These are phyloP conservation scores for Malus hybrid DNA, from an alignment of 331 rosid species.

Conservation along the genomic window DNA sequence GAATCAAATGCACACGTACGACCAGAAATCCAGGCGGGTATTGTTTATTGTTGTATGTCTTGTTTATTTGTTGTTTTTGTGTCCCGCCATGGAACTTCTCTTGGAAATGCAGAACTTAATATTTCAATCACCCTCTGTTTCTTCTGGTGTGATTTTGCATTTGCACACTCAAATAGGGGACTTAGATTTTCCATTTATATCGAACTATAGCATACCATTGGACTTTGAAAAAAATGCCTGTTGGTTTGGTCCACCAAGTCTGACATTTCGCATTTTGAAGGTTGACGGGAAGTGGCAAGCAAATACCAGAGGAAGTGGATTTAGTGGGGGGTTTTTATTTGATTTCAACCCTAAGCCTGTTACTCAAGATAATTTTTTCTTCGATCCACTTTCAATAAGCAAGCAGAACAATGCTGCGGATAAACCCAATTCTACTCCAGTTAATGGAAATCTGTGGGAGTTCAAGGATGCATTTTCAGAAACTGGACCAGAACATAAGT, in stretches of 20 bases:
- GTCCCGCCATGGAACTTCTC: not conserved
- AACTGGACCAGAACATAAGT: slow-evolving; percentile 28
- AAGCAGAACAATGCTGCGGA: slow-evolving; percentile 17
- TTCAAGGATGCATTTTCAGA: slow-evolving; percentile 36
- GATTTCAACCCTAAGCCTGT: slow-evolving; percentile 36
- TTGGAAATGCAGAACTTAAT: not conserved
- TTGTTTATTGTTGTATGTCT: slow-evolving; percentile 20
- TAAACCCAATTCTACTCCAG: slow-evolving; percentile 13
- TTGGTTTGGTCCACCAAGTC: slow-evolving; percentile 8
- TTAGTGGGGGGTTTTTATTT: slow-evolving; percentile 28
- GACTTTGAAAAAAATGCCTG: not conserved
- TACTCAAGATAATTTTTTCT: slow-evolving; percentile 17
- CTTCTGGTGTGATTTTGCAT: not conserved
- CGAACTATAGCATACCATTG: not conserved
- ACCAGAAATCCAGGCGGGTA: slow-evolving; percentile 30
- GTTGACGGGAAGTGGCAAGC: slow-evolving; percentile 27
- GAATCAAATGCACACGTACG: not conserved
- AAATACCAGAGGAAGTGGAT: slow-evolving; percentile 11
- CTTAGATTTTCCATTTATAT: not conserved
- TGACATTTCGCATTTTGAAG: slow-evolving; percentile 27
- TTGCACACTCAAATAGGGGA: not conserved
- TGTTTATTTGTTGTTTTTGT: slow-evolving; percentile 7
- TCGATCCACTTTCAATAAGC: slow-evolving; percentile 16
- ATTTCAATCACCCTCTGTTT: not conserved
- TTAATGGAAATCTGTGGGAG: slow-evolving; percentile 28